A percentile compares a stretch with the other conserved stretches of the same genome.
Evolutionary conservation across 1,284 basidiomycete species (phyloP).

Genomic region (Vanrija humicola): DNA sequence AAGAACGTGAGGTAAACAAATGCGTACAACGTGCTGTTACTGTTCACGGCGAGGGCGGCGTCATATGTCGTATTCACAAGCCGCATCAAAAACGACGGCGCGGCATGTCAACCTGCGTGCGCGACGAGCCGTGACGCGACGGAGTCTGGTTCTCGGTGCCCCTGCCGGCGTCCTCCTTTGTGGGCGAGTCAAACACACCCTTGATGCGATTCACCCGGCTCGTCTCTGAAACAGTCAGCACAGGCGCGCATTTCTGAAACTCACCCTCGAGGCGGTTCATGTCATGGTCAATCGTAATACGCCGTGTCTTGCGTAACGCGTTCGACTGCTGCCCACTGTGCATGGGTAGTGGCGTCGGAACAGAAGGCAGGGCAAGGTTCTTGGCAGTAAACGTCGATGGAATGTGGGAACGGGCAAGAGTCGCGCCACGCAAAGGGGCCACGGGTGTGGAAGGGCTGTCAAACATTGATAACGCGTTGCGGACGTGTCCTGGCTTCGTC

Average conservation of each 20-base stretch:
- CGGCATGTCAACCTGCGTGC: neutral
- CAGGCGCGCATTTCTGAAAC: constrained; percentile 2
- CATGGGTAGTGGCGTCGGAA: constrained; percentile 39
- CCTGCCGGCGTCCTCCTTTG: neutral
- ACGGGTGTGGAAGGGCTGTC: neutral
- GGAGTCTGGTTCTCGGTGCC: neutral
- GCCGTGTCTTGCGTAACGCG: constrained; percentile 28
- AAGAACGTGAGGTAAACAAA: no score
- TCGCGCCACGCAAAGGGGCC: neutral
- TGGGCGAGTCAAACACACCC: constrained; percentile 10
- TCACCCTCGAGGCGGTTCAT: constrained; percentile 40
- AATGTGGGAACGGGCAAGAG: constrained; percentile 11
- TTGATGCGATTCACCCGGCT: constrained; percentile 6
- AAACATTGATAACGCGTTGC: constrained; percentile 2
- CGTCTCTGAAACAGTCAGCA: constrained; percentile 1
- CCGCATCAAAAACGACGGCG: neutral
- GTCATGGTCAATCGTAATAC: constrained; percentile 48
- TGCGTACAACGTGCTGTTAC: no score
- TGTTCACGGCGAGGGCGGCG: no score
- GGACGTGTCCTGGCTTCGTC: neutral
- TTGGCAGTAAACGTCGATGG: constrained; percentile 34
- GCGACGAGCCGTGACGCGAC: neutral
- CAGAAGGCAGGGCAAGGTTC: constrained; percentile 31
- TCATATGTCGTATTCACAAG: no score
- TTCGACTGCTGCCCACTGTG: constrained; percentile 33